These are phyloP conservation scores for Penicillium sp. DNA, from an alignment of 2,329 filamentous ascomycete species.

Conservation along the genomic window DNA sequence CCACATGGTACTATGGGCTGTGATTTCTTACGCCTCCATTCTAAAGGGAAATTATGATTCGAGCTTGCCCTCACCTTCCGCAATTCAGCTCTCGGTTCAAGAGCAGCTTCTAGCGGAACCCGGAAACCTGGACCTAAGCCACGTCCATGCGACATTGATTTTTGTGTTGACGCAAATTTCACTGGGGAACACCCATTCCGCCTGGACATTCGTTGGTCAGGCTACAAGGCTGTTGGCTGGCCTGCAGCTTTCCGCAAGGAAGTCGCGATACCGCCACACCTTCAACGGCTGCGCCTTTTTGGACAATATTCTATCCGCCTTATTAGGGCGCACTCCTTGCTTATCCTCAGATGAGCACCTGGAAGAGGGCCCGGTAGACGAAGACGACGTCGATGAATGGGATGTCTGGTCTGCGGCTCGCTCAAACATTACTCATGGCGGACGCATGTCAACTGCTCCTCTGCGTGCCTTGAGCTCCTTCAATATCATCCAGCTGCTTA, in stretches of 20 bases:
- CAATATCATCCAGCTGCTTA: conserved; percentile 15
- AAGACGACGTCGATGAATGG: conserved; percentile 24
- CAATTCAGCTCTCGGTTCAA: conserved; percentile 12
- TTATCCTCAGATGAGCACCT: conserved; percentile 11
- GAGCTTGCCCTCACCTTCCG: neutral
- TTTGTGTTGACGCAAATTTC: conserved; percentile 62
- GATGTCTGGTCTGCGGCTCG: conserved; percentile 16
- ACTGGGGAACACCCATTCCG: conserved; percentile 51
- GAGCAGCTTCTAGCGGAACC: conserved; percentile 28
- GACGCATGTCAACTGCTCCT: conserved; percentile 5
- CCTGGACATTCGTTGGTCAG: conserved; percentile 60
- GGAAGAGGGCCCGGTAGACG: conserved; percentile 6
- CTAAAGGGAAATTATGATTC: neutral
- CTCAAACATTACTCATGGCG: neutral
- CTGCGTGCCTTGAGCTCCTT: conserved; percentile 19
- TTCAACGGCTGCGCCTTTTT: conserved; percentile 18
- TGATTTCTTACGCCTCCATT: conserved; percentile 42
- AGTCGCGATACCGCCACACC: conserved; percentile 13
- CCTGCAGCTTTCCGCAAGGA: conserved; percentile 2
- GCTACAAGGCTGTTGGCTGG: conserved; percentile 52
- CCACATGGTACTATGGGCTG: conserved; percentile 51
- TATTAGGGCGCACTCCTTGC: conserved; percentile 10
- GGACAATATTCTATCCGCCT: conserved; percentile 17
- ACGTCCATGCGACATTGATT: conserved; percentile 55
- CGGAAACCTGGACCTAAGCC: conserved; percentile 48